Conservation (phyloP, 2,329 filamentous ascomycete species). For the Hypoxylon sp. region DNA sequence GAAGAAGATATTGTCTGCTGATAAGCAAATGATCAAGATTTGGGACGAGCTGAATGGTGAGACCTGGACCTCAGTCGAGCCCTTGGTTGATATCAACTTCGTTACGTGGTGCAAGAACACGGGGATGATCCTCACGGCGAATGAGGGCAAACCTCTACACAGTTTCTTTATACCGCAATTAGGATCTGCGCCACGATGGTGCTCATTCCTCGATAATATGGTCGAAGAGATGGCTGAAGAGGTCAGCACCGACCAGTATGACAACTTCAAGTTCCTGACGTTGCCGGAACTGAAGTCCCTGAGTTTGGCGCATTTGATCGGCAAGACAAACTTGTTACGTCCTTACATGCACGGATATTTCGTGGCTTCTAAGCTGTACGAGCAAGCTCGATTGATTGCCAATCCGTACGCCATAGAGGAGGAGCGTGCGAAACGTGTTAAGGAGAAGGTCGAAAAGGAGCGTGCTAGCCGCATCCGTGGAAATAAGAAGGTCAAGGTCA, state of each 20-base stretch:
- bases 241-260: constrained; percentile 84
- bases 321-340: constrained; percentile 87
- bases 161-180: constrained; percentile 95
- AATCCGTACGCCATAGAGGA: constrained; percentile 96
- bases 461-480: constrained; percentile 94
- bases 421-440: constrained; percentile 88
- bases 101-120: constrained; percentile 93
- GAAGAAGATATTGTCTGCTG: constrained; percentile 89
- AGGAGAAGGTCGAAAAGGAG: constrained; percentile 97
- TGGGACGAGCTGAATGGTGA: constrained; percentile 87
- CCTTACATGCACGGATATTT: constrained; percentile 99
- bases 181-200: constrained; percentile 94
- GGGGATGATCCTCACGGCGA: constrained; percentile 96
- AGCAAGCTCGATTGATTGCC: constrained; percentile 91
- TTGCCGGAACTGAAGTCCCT: constrained; percentile 85
- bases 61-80: constrained; percentile 96
- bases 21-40: constrained; percentile 97
- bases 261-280: constrained; percentile 99
- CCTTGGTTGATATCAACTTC: constrained; percentile 92
- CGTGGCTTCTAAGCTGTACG: constrained; percentile 93
- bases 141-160: constrained; percentile 95
- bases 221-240: constrained; percentile 98
- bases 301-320: constrained; percentile 88
- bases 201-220: constrained; percentile 94
- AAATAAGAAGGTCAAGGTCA: constrained; percentile 98